phyloP scores from a whole-genome alignment of 2,329 filamentous ascomycete species.

The Penicillium sp. region DNA sequence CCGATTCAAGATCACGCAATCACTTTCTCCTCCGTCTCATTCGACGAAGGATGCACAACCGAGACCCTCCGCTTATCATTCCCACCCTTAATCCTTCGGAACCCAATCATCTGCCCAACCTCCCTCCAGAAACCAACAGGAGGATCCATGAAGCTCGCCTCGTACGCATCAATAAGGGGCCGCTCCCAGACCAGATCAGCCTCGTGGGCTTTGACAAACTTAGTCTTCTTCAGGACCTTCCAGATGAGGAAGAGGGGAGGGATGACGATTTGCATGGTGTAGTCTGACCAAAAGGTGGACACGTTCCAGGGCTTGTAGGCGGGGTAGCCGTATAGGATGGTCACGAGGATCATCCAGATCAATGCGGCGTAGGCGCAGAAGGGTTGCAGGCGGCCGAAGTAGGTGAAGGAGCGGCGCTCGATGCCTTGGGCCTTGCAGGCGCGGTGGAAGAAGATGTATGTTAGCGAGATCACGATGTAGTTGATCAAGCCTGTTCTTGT shows the following conservation, averaged over 20 bases:
- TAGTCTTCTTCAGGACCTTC: slow-evolving; percentile 65
- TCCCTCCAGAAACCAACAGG: slow-evolving; percentile 60
- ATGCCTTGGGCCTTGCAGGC: slow-evolving; percentile 55
- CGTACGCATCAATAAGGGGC: slow-evolving; percentile 61
- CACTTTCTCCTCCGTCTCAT: background rate
- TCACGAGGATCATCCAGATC: slow-evolving; percentile 28
- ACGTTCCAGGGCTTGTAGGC: slow-evolving; percentile 51
- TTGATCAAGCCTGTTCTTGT: slow-evolving; percentile 50
- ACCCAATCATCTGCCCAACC: slow-evolving; percentile 50
- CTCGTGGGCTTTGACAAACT: slow-evolving; percentile 55
- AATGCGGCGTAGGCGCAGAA: slow-evolving; percentile 48
- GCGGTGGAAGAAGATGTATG: slow-evolving; percentile 61
- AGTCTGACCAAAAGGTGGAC: slow-evolving; percentile 53
- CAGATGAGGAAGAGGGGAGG: slow-evolving; percentile 59
- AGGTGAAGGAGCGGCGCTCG: slow-evolving; percentile 57
- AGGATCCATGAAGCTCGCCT: slow-evolving; percentile 52
- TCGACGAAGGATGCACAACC: slow-evolving; percentile 18
- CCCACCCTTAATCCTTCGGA: slow-evolving; percentile 16
- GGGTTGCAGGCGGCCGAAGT: slow-evolving; percentile 61
- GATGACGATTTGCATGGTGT: slow-evolving; percentile 59
- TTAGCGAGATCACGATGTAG: slow-evolving; percentile 62
- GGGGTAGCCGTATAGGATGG: slow-evolving; percentile 57
- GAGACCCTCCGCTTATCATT: slow-evolving; percentile 19
- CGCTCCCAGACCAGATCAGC: slow-evolving; percentile 63
- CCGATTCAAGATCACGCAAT: background rate